These are phyloP conservation scores for Teratosphaeria destructans DNA, from an alignment of 2,329 filamentous ascomycete species.

Conservation along the genomic window DNA sequence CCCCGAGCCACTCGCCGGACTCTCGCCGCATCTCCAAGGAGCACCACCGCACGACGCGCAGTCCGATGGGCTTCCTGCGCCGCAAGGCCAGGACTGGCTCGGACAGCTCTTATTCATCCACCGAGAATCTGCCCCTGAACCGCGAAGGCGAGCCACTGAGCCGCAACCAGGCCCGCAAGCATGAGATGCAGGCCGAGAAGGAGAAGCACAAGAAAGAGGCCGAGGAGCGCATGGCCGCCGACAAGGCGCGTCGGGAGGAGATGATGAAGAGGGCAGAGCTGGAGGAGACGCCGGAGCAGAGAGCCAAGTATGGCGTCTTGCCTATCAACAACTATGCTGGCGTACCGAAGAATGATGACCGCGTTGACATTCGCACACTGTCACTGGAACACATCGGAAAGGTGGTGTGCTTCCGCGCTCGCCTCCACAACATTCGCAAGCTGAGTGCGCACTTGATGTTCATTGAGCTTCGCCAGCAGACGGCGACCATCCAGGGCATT, in stretches of 20 bases:
- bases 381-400: conserved; percentile 45
- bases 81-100: conserved; percentile 21
- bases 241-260: conserved; percentile 37
- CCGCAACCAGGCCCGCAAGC: conserved; percentile 40
- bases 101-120: conserved; percentile 24
- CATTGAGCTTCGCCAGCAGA: conserved; percentile 74
- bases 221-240: conserved; percentile 34
- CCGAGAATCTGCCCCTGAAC: conserved; percentile 34
- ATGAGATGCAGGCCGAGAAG: conserved; percentile 34
- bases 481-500: conserved; percentile 74
- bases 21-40: conserved; percentile 13
- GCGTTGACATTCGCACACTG: conserved; percentile 43
- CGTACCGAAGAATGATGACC: conserved; percentile 37
- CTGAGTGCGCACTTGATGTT: conserved; percentile 78
- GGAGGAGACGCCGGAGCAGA: conserved; percentile 50
- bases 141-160: conserved; percentile 41
- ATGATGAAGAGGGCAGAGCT: conserved; percentile 38
- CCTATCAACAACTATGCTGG: conserved; percentile 49
- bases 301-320: conserved; percentile 47
- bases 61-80: conserved; percentile 23
- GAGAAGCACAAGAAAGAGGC: conserved; percentile 36
- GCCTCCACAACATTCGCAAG: conserved; percentile 68
- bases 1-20: not conserved
- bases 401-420: conserved; percentile 56
- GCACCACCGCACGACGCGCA: conserved; percentile 20